Base-by-base conservation (phyloP, 2,329 filamentous ascomycete species). In the Epichloe sp. region DNA sequence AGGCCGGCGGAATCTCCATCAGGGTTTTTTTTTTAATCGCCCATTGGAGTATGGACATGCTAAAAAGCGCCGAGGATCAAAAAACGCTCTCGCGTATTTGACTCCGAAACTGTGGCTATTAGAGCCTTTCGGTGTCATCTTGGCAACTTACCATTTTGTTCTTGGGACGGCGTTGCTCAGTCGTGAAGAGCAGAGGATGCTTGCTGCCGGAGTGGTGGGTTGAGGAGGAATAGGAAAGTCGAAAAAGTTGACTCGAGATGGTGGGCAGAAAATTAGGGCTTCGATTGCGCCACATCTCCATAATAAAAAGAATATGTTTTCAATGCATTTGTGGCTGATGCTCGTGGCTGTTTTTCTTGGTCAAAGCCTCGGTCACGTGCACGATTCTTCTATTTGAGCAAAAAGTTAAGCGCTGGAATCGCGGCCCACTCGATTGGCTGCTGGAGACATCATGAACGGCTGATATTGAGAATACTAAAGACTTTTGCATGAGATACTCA, bases 131-230 rank as follows among this genome's bases (percentile, higher is more conserved):
- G 56, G 58, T 57, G 56, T 57, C 53, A 23, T 38, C 10, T 57
- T 60, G 52, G 53, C 40, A 60, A 69, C 68, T 71, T 63, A 71
- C 68, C 68, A 71, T 71, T 60, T 69, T 71, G 65, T 57, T 65
- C 50, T 56, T 60, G 63, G 60, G 61, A 62, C 64, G 59, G 52
- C 54, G 63, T 55, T 68, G 62, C 63, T 68, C 61, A 60, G 59
- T 59, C 60, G 59, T 63, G 57, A 60, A 58, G 63, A 65, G 61
- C 63, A 66, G 59, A 43, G 60, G 57, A 19, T 65, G 58, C 58
- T 57, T 57, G 60, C 60, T 59, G 59, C 63, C 58, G 58, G 60
- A 58, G 56, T 54, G 55, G 60, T 59, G 58, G 54, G 15, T 59
- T 58, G 53, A 54, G 53, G 58, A 52, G 51, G 52, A 57, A 59